Conservation (phyloP, 2,329 filamentous ascomycete species). For the Alternaria rosae region DNA sequence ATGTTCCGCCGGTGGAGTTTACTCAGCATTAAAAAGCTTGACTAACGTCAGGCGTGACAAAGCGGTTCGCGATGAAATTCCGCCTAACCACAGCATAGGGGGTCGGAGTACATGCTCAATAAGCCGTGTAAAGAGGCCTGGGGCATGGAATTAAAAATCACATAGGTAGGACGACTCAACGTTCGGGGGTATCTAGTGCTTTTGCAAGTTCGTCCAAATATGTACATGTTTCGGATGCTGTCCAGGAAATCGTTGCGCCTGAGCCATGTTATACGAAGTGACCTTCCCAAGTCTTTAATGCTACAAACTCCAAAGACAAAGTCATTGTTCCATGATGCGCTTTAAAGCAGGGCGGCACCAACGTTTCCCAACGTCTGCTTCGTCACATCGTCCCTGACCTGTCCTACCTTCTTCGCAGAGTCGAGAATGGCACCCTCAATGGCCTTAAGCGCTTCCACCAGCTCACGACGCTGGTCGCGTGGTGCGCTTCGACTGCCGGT, state of each 20-base stretch:
- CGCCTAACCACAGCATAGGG: neutral
- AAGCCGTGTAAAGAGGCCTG: neutral
- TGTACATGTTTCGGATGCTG: neutral
- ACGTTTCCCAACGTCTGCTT: slow-evolving; percentile 51
- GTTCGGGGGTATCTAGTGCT: slow-evolving; percentile 24
- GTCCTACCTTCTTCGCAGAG: slow-evolving; percentile 57
- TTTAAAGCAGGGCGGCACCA: slow-evolving; percentile 40
- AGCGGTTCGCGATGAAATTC: slow-evolving; percentile 4
- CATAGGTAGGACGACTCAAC: neutral
- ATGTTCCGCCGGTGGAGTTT: slow-evolving; percentile 21
- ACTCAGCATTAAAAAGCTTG: slow-evolving; percentile 43
- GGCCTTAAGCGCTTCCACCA: slow-evolving; percentile 56
- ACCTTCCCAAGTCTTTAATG: neutral
- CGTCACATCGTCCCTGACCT: slow-evolving; percentile 57
- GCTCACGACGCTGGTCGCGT: slow-evolving; percentile 52
- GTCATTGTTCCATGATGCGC: neutral
- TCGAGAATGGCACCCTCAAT: slow-evolving; percentile 59
- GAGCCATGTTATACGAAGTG: neutral
- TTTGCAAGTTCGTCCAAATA: neutral
- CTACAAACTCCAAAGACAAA: neutral
- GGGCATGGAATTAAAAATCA: neutral
- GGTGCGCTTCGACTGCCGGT: slow-evolving; percentile 44
- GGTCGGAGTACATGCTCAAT: neutral
- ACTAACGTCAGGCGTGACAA: slow-evolving; percentile 23
- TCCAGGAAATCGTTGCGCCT: neutral